These are phyloP conservation scores for Spencermartinsiella europaea DNA, from an alignment of 805 yeast species.

Conservation along the genomic window DNA sequence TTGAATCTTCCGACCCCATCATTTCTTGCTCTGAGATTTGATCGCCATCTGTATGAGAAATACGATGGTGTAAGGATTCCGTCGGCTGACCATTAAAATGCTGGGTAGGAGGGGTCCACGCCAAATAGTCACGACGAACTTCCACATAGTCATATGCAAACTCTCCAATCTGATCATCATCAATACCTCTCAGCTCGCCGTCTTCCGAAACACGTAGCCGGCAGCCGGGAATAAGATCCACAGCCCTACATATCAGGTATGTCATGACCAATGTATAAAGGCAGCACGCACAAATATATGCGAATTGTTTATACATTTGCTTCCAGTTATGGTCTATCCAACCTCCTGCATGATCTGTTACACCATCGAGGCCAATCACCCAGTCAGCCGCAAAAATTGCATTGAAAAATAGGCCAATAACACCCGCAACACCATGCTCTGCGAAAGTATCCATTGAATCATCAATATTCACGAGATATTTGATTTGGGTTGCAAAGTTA, in stretches of 20 bases:
- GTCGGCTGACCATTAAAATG: constrained; percentile 6
- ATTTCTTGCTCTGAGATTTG: background rate
- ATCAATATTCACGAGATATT: constrained; percentile 74
- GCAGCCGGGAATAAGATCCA: constrained; percentile 77
- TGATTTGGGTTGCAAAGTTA: constrained; percentile 84
- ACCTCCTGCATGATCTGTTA: constrained; percentile 81
- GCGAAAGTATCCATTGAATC: constrained; percentile 94
- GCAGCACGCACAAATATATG: constrained; percentile 65
- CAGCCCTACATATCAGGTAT: constrained; percentile 63
- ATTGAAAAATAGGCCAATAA: constrained; percentile 79
- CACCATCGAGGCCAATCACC: constrained; percentile 88
- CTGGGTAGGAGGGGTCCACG: constrained; percentile 36
- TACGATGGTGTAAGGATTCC: background rate
- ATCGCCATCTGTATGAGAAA: background rate
- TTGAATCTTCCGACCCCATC: background rate
- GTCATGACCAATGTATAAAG: constrained; percentile 78
- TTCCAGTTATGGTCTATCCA: constrained; percentile 89
- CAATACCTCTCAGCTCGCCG: constrained; percentile 86
- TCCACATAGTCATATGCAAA: constrained; percentile 98
- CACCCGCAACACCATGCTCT: constrained; percentile 98
- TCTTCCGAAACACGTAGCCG: constrained; percentile 74
- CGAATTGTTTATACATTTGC: constrained; percentile 86
- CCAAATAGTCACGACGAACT: constrained; percentile 76
- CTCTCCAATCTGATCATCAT: constrained; percentile 96
- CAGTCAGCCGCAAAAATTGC: constrained; percentile 82